Conservation (phyloP, 805 yeast species). For the Vanderwaltozyma yarrowii region DNA sequence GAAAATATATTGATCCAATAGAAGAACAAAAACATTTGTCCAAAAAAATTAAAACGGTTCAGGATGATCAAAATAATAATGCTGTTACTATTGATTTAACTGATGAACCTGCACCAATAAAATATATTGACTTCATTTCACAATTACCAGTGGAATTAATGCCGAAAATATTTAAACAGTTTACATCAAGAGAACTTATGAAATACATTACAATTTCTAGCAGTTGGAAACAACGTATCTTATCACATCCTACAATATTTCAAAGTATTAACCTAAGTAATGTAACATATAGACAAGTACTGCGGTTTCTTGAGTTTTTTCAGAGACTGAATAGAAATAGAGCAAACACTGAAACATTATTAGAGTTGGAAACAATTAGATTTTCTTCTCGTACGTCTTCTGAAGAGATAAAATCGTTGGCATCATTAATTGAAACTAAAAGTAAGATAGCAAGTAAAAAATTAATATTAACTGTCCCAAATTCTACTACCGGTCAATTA, state of each 20-base stretch:
- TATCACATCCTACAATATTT: conserved; percentile 13
- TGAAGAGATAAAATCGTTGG: conserved; percentile 16
- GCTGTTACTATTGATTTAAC: not conserved
- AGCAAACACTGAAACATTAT: not conserved
- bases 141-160: conserved; percentile 22
- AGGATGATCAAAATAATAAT: not conserved
- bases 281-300: conserved; percentile 9
- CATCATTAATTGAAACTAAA: conserved; percentile 7
- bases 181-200: conserved; percentile 14
- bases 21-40: conserved; percentile 5
- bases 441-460: conserved; percentile 8
- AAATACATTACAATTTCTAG: conserved; percentile 13
- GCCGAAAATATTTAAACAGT: conserved; percentile 10
- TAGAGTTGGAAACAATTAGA: conserved; percentile 6
- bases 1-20: conserved; percentile 16
- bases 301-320: conserved; percentile 12
- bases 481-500: conserved; percentile 13
- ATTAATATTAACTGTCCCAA: conserved; percentile 14
- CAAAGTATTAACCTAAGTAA: conserved; percentile 9
- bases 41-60: not conserved
- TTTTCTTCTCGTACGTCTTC: conserved; percentile 14
- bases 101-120: not conserved
- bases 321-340: conserved; percentile 1
- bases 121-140: conserved; percentile 10
- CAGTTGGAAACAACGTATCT: conserved; percentile 15